A percentile compares a stretch with the other conserved stretches of the same genome.
Evolutionary conservation across 139 green algal species (phyloP).

Genomic region (Chlamydomonas applanata): DNA sequence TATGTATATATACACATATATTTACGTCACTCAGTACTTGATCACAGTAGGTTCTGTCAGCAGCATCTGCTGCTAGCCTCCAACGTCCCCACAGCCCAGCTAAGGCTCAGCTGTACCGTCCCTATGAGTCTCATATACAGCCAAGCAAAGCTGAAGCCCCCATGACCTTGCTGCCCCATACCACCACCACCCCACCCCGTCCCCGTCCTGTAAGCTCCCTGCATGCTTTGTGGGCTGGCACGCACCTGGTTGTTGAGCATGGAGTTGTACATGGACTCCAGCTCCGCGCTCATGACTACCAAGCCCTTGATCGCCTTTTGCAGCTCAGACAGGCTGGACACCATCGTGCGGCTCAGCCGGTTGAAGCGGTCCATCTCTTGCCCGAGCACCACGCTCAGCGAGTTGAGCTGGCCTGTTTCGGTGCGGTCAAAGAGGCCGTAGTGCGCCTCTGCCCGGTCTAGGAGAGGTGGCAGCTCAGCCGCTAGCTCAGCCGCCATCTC

Average conservation of each 20-base stretch:
- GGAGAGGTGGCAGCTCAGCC: conserved; percentile 39
- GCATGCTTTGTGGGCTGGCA: too few relatives aligned
- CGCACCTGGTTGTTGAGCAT: conserved; percentile 73
- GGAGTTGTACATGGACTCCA: conserved; percentile 73
- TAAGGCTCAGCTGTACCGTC: too few relatives aligned
- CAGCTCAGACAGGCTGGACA: conserved; percentile 59
- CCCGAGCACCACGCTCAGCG: conserved; percentile 71
- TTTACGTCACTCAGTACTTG: not conserved
- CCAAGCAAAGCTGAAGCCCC: not conserved
- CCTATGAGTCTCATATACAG: too few relatives aligned
- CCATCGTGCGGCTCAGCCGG: conserved; percentile 31
- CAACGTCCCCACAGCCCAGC: too few relatives aligned
- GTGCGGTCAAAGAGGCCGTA: conserved; percentile 58
- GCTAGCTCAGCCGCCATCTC: conserved; percentile 58
- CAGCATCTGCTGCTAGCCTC: conserved; percentile 3
- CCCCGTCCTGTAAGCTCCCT: too few relatives aligned
- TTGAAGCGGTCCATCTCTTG: conserved; percentile 70
- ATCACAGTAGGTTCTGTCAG: too few relatives aligned
- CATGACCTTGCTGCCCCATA: not conserved
- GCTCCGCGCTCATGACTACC: conserved; percentile 82
- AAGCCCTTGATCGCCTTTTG: conserved; percentile 79
- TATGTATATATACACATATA: not conserved
- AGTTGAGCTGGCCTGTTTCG: conserved; percentile 62
- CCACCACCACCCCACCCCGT: not conserved
- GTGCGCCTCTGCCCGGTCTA: conserved; percentile 46